Base-by-base conservation (phyloP, 2,329 filamentous ascomycete genomes). In the Aspergillus candidus region DNA sequence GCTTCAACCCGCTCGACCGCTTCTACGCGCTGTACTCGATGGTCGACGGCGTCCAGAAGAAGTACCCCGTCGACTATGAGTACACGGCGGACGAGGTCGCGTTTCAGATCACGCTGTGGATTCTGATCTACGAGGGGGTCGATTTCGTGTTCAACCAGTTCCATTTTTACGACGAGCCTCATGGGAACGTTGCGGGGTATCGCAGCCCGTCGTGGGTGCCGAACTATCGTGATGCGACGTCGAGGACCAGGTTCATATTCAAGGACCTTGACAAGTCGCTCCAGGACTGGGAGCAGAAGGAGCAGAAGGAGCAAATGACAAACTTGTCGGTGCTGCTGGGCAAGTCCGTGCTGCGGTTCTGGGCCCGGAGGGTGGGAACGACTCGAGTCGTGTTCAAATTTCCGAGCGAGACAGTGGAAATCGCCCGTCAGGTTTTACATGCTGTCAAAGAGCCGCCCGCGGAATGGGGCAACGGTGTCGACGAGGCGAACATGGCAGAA, bases 21-120 rank as follows among this genome's bases (percentile, higher is more conserved):
- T 32, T 47, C 11, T 47, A 43, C 14, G 44, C 40, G 15, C 12
- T 47, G 11, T 47, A 47, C 31, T 33, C 31, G 6, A 35, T 47
- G 37, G 36, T 34, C 8, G 32, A 32, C 11, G 15, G 32, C 4
- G 17, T 37, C 3, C 33, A 38, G 18, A 4, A 43, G 37, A 39
- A 14, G 14, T 43, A 43, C 12, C 44, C 44, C n/a, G 35, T 35
- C 4, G 37, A 43, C 11, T 47, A 47, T n/a, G 30, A 40, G 11
- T 35, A 47, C 15, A 27, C 36, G 1, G n/a, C 35, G 14, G 33
- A 37, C 15, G 22, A 43, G 11, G 33, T 43, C 6, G 14, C 13
- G 15, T n/a, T 40, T 1, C 44, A 43, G 18, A 18, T 33, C 30
- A 37, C 44, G 13, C 29, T 29, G 17, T 47, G 8, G 22, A 47